Base-by-base conservation (phyloP, 129 eudicot genomes). In the Gnaphalium uliginosum region DNA sequence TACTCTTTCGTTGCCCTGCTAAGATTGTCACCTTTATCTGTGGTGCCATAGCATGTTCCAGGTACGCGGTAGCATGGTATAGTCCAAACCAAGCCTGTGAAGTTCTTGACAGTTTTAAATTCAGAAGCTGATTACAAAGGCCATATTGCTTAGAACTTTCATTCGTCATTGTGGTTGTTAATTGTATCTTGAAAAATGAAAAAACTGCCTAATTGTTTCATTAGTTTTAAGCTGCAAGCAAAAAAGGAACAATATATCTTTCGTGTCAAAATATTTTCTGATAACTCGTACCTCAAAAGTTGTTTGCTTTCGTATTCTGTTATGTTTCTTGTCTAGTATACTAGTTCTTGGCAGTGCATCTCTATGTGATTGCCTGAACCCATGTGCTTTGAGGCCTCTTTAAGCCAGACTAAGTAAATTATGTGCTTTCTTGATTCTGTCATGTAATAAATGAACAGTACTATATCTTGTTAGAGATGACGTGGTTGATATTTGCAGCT, bases 401-500 rank as follows among this genome's bases (percentile, higher is more conserved):
- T 53, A 29, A n/a, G 23, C 23, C 21, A 35, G 67, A 72, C 22
- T 17, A 21, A 35, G 21, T 21, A 57, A 56, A 33, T 32, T 2
- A 57, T 58, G 35, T 57, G 57, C 18, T 72, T 58, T 57, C 15
- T 35, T 22, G 17, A 5, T 58, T 57, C 48, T 59, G 59, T 37
- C 23, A 57, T 57, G 69, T 41, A 69, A 68, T 7, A 56, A 37
- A 10, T 8, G 68, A 39, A n/a, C 9, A 68, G 3, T 60, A 35
- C 5, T 35, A 39, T 65, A 68, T 67, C 57, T 56, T 77, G 68
- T 59, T 56, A 27, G 48, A 68, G 68, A 68, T 70, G 32, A 50
- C 51, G 13, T 25, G 76, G 54, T 78, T 72, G 61, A 54, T 71
- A 68, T 43, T 75, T 73, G 74, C 89, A 94, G 99, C 64, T 79